These are phyloP conservation scores for Sporisorium graminicola DNA, from an alignment of 1,284 basidiomycete species.

Conservation along the genomic window DNA sequence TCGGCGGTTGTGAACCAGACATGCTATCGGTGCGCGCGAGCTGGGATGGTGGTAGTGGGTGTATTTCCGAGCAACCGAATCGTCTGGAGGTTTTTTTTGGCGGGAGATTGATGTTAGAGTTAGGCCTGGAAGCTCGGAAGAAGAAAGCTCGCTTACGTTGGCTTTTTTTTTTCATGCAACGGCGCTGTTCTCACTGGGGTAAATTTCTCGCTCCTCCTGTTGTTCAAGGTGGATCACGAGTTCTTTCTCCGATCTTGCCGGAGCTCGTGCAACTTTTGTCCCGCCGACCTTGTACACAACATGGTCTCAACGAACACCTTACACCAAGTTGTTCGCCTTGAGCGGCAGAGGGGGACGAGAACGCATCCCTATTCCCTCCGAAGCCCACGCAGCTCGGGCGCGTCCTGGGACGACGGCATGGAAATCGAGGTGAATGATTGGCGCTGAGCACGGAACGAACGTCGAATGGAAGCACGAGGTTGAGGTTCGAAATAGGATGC, in stretches of 20 bases:
- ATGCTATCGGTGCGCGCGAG: slow-evolving; percentile 9
- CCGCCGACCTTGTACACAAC: not conserved
- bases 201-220: too few relatives aligned
- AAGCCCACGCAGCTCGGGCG: not conserved
- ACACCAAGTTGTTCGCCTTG: slow-evolving; percentile 1
- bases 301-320: not conserved
- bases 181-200: not conserved
- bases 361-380: slow-evolving; percentile 4
- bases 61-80: slow-evolving; percentile 37
- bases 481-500: slow-evolving; percentile 8
- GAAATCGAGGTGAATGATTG: slow-evolving; percentile 6
- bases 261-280: not conserved
- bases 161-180: slow-evolving; percentile 3
- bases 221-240: too few relatives aligned
- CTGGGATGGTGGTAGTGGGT: slow-evolving; percentile 18
- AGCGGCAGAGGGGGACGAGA: not conserved
- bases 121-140: slow-evolving; percentile 32
- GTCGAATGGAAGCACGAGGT: slow-evolving; percentile 1
- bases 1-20: not conserved
- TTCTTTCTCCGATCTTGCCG: too few relatives aligned
- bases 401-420: not conserved
- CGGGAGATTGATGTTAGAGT: slow-evolving; percentile 20
- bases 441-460: slow-evolving; percentile 1
- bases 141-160: not conserved
- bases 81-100: slow-evolving; percentile 17